Percentiles rank a stretch among this genome's conserved stretches.
These are phyloP conservation scores for Nakazawaea ambrosiae DNA, from an alignment of 805 yeast species.

Conservation along the genomic window DNA sequence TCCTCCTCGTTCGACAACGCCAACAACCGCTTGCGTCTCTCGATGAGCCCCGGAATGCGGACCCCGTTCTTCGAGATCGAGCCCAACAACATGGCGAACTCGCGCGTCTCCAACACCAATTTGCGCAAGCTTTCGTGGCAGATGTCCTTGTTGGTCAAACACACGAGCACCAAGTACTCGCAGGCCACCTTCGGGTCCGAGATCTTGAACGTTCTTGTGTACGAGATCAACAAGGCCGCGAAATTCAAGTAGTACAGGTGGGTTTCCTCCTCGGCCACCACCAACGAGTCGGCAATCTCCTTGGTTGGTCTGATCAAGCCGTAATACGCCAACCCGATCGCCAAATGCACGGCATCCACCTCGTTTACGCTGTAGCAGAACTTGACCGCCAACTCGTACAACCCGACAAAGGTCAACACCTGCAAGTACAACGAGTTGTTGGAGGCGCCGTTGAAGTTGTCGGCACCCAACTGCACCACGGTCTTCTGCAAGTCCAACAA, in stretches of 20 bases:
- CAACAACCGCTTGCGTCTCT: conserved; percentile 63
- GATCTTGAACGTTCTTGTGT: conserved; percentile 74
- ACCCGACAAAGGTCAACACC: conserved; percentile 65
- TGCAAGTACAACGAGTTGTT: conserved; percentile 70
- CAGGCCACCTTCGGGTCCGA: conserved; percentile 88
- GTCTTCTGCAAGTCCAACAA: conserved; percentile 68
- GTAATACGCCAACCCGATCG: conserved; percentile 71
- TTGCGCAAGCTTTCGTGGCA: conserved; percentile 80
- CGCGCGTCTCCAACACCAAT: conserved; percentile 79
- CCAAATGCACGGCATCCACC: conserved; percentile 84
- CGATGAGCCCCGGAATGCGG: conserved; percentile 77
- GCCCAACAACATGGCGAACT: conserved; percentile 78
- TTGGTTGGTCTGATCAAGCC: conserved; percentile 53
- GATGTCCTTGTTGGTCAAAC: conserved; percentile 38
- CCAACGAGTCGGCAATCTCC: conserved; percentile 27
- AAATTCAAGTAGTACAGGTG: conserved; percentile 27
- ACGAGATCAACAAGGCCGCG: conserved; percentile 67
- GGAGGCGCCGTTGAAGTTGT: conserved; percentile 58
- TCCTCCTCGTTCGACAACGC: conserved; percentile 49
- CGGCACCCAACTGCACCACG: conserved; percentile 65
- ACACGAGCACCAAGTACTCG: conserved; percentile 75
- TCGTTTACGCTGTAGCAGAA: conserved; percentile 58
- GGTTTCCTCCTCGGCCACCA: conserved; percentile 23
- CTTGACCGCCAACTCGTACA: conserved; percentile 74
- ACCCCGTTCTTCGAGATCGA: conserved; percentile 71